Percentiles rank a stretch among this genome's conserved stretches.
phyloP scores from a whole-genome alignment of 495 filamentous ascomycete species.

The Acidomyces sp. region DNA sequence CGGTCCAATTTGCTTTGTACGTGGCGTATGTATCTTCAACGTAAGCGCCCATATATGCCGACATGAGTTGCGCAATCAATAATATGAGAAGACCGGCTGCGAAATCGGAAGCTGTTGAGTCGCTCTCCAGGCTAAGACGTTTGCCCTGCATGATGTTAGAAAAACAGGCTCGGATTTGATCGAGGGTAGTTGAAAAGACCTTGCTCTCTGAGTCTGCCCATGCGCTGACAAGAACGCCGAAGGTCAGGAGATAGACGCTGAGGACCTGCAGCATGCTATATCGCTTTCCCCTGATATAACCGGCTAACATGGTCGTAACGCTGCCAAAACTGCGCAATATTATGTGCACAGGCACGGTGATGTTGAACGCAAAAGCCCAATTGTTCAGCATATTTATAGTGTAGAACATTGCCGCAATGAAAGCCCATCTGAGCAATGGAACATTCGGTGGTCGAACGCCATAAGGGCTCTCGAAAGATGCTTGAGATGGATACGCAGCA shows the following conservation, averaged over 20 bases:
- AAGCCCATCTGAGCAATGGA: conserved; percentile 68
- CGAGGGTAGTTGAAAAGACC: conserved; percentile 32
- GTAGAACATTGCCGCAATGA: conserved; percentile 86
- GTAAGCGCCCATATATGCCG: conserved; percentile 89
- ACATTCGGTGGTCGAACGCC: conserved; percentile 61
- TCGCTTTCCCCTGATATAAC: conserved; percentile 67
- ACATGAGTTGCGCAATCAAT: conserved; percentile 76
- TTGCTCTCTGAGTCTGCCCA: conserved; percentile 78
- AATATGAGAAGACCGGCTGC: conserved; percentile 71
- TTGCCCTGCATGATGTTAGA: conserved; percentile 27
- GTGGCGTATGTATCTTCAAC: conserved; percentile 75
- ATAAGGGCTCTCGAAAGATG: conserved; percentile 48
- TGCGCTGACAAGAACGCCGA: conserved; percentile 74
- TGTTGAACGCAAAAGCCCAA: conserved; percentile 91
- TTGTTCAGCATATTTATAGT: conserved; percentile 91
- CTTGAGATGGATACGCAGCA: conserved; percentile 52
- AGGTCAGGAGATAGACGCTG: conserved; percentile 66
- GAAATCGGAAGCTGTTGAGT: conserved; percentile 35
- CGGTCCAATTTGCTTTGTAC: conserved; percentile 84
- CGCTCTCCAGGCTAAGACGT: conserved; percentile 18
- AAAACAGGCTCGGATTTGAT: background rate
- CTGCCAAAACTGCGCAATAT: conserved; percentile 90
- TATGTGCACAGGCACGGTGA: conserved; percentile 93
- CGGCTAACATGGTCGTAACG: conserved; percentile 82
- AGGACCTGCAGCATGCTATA: conserved; percentile 70